Percentiles rank a stretch among this genome's conserved stretches.
Evolutionary conservation across 352 stramenopile genomes (phyloP).

Genomic region (Phytophthora nicotianae): DNA sequence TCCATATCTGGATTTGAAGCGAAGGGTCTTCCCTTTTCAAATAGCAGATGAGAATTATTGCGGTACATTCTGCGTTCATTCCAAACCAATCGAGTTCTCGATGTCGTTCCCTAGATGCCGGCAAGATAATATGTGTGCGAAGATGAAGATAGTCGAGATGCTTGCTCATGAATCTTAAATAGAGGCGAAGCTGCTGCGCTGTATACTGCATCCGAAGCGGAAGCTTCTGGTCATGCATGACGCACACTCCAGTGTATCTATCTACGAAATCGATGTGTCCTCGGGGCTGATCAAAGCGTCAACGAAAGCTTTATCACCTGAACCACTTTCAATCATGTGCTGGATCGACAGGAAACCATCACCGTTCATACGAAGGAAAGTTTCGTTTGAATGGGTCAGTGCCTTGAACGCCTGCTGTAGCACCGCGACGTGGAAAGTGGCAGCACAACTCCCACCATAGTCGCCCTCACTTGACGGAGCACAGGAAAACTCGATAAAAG

Average conservation of each 20-base stretch:
- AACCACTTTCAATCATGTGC: conserved; percentile 77
- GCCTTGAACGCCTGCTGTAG: conserved; percentile 86
- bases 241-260: conserved; percentile 1
- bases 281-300: conserved; percentile 84
- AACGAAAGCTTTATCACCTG: conserved; percentile 80
- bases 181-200: neutral
- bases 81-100: neutral
- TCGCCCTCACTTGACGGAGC: conserved; percentile 24
- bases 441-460: conserved; percentile 35
- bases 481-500: conserved; percentile 87
- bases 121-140: neutral
- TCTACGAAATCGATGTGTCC: conserved; percentile 57
- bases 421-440: conserved; percentile 82
- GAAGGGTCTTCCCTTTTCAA: conserved; percentile 2
- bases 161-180: neutral
- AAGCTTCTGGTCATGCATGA: too few species aligned
- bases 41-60: too few species aligned
- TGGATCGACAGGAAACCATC: conserved; percentile 84
- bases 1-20: conserved; percentile 2
- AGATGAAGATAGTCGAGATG: too few species aligned
- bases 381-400: conserved; percentile 75
- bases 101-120: neutral
- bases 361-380: conserved; percentile 83
- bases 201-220: neutral
- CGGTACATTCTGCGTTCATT: too few species aligned